Evolutionary conservation across 345 rosid genomes (phyloP).

Genomic region (Trapa bicornis): DNA sequence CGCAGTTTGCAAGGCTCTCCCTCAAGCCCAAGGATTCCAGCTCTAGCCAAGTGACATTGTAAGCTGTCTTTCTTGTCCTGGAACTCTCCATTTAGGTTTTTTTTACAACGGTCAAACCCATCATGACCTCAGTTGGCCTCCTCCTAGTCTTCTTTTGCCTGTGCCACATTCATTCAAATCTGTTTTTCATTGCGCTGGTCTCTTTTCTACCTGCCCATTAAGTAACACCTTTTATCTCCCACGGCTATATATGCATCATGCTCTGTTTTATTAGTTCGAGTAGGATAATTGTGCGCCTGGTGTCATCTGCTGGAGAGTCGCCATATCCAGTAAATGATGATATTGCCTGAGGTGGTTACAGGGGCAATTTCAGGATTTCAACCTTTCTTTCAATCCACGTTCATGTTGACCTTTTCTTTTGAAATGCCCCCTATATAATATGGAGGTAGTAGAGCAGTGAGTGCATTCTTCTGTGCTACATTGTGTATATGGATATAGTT

Average conservation of each 20-base stretch:
- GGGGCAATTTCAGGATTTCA: background rate
- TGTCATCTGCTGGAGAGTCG: background rate
- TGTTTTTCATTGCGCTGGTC: background rate
- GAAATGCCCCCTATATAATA: background rate
- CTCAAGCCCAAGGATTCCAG: constrained; percentile 44
- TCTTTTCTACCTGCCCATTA: background rate
- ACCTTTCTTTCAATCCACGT: background rate
- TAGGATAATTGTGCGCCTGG: constrained; percentile 3
- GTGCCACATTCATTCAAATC: background rate
- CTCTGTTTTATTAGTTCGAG: background rate
- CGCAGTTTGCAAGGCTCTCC: constrained; percentile 74
- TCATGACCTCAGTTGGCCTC: background rate
- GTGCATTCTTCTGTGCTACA: background rate
- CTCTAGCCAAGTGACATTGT: constrained; percentile 29
- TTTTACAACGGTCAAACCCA: background rate
- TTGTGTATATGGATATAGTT: background rate
- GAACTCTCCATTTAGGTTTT: background rate
- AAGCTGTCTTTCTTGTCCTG: constrained; percentile 16
- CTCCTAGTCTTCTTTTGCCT: background rate
- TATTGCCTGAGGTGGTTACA: background rate
- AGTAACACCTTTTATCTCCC: background rate
- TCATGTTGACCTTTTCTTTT: background rate
- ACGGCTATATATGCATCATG: background rate
- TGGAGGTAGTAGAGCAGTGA: background rate
- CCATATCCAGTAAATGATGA: background rate